These are phyloP conservation scores for Myriosclerotinia curreyana DNA, from an alignment of 2,329 filamentous ascomycete genomes.

Conservation along the genomic window DNA sequence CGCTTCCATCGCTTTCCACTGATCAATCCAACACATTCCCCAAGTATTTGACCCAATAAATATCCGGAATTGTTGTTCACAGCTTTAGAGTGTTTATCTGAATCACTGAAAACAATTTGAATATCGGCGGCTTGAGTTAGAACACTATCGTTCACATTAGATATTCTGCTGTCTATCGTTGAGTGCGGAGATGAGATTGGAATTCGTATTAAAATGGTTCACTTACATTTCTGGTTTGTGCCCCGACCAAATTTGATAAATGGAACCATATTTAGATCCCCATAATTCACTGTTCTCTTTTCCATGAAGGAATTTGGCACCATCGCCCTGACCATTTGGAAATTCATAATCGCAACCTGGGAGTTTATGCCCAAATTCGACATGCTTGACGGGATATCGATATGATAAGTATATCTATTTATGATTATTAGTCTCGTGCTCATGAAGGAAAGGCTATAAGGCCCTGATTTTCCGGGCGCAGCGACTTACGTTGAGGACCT, in stretches of 20 bases:
- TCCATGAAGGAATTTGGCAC: slow-evolving; percentile 44
- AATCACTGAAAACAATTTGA: slow-evolving; percentile 44
- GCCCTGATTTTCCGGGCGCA: neutral
- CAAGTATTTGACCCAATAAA: slow-evolving; percentile 42
- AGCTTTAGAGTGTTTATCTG: slow-evolving; percentile 45
- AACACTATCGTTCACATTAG: slow-evolving; percentile 35
- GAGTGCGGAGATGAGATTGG: no score
- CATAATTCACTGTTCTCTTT: slow-evolving; percentile 39
- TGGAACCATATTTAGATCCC: slow-evolving; percentile 38
- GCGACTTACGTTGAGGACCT: neutral
- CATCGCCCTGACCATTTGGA: slow-evolving; percentile 44
- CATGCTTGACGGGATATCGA: slow-evolving; percentile 20
- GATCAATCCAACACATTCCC: slow-evolving; percentile 45
- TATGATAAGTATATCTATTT: slow-evolving; percentile 14
- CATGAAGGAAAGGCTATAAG: neutral
- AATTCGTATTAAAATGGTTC: neutral
- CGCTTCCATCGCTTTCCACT: slow-evolving; percentile 38
- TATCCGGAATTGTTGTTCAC: slow-evolving; percentile 44
- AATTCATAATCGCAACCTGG: slow-evolving; percentile 36
- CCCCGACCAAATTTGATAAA: slow-evolving; percentile 44
- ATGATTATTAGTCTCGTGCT: neutral
- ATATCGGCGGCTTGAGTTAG: slow-evolving; percentile 41
- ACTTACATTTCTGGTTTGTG: slow-evolving; percentile 43
- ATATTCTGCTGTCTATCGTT: neutral
- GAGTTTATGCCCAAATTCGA: slow-evolving; percentile 19